Conservation (phyloP, 352 stramenopile genomes). For the Pythium biforme region DNA sequence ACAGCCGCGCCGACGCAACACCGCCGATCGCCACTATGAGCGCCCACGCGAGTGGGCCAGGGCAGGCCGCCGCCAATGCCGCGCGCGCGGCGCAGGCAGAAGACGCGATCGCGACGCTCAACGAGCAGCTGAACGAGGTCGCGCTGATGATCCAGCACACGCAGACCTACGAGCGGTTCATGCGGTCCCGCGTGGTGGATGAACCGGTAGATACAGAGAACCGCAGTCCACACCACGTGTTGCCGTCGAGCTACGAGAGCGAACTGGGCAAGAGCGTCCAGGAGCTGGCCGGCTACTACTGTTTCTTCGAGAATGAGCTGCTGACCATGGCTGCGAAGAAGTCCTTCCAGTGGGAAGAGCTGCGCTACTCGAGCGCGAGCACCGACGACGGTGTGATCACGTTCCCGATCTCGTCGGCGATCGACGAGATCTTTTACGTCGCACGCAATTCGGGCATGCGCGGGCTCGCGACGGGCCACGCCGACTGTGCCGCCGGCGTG, state of each 20-base stretch:
- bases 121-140: constrained; percentile 86
- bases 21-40: constrained; percentile 4
- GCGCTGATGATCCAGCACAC: constrained; percentile 86
- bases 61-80: neutral
- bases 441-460: constrained; percentile 75
- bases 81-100: constrained; percentile 31
- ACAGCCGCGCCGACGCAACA: constrained; percentile 18
- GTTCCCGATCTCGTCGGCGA: constrained; percentile 78
- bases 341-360: constrained; percentile 85
- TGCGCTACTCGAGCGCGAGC: constrained; percentile 51
- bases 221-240: neutral
- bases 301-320: constrained; percentile 83
- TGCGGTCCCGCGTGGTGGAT: constrained; percentile 58
- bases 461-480: constrained; percentile 79
- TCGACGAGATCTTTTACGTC: constrained; percentile 90
- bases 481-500: constrained; percentile 77
- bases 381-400: constrained; percentile 33
- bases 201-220: neutral
- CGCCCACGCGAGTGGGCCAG: neutral
- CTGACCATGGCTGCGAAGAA: constrained; percentile 74
- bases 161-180: constrained; percentile 88
- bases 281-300: constrained; percentile 84
- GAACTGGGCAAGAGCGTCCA: constrained; percentile 80
- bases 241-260: constrained; percentile 68
- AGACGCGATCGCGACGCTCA: constrained; percentile 66